Percentiles rank a stretch among this genome's conserved stretches.
Conservation (phyloP, 345 rosid species). For the Eucalyptus polyanthemos region DNA sequence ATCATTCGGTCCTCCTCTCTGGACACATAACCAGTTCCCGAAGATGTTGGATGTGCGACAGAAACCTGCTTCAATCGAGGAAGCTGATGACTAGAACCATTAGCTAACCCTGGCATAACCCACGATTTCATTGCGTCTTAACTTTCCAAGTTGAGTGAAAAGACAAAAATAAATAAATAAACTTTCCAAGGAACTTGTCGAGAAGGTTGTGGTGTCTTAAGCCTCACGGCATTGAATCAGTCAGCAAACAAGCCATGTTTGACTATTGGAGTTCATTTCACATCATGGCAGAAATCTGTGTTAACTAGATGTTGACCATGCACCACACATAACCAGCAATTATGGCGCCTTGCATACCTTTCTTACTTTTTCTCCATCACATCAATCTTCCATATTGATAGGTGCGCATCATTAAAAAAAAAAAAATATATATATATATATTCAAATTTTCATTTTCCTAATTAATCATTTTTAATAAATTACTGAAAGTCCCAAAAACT, state of each 20-base stretch:
- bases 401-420: not conserved
- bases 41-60: not conserved
- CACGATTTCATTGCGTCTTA: not conserved
- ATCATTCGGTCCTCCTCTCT: not conserved
- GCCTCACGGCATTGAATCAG: not conserved
- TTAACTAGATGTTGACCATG: not conserved
- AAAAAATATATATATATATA: no score
- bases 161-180: no score
- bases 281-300: not conserved
- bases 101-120: not conserved
- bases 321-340: not conserved
- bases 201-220: not conserved
- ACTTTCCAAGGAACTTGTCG: not conserved
- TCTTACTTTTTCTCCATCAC: not conserved
- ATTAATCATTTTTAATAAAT: no score
- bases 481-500: no score
- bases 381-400: not conserved
- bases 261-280: not conserved
- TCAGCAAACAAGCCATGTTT: not conserved
- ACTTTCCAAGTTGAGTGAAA: not conserved
- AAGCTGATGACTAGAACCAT: not conserved
- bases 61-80: not conserved
- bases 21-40: not conserved
- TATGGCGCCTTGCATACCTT: not conserved
- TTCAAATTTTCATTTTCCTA: no score